A percentile compares a stretch with the other conserved stretches of the same genome.
These are phyloP conservation scores for Neurospora sp. DNA, from an alignment of 495 filamentous ascomycete genomes.

Conservation along the genomic window DNA sequence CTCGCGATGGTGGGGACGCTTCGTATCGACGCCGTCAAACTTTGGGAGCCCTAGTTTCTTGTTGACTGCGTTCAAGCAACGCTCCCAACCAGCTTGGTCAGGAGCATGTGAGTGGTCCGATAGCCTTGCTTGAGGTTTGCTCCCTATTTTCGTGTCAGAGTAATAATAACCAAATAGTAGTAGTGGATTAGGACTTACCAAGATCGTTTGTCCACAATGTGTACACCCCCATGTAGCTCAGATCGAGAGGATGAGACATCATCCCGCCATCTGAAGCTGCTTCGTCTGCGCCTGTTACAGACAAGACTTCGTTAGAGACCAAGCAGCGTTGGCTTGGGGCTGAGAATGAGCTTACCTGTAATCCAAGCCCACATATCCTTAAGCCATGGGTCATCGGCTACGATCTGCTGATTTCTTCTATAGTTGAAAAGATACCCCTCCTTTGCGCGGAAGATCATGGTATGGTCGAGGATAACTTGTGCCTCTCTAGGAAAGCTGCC, in stretches of 20 bases:
- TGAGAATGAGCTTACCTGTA: constrained; percentile 39
- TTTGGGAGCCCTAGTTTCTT: constrained; percentile 29
- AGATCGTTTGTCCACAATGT: constrained; percentile 70
- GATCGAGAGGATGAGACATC: constrained; percentile 61
- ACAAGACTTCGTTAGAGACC: neutral
- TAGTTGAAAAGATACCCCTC: constrained; percentile 76
- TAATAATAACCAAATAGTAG: constrained; percentile 1
- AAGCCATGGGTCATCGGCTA: constrained; percentile 63
- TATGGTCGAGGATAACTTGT: constrained; percentile 30
- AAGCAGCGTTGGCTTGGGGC: neutral
- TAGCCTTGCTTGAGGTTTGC: constrained; percentile 30
- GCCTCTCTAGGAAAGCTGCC: constrained; percentile 25
- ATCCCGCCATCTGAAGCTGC: constrained; percentile 59
- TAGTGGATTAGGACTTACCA: constrained; percentile 31
- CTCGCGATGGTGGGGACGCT: constrained; percentile 61
- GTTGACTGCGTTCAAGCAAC: constrained; percentile 34
- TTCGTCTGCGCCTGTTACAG: constrained; percentile 47
- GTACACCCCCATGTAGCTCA: constrained; percentile 76
- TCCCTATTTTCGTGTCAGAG: constrained; percentile 11
- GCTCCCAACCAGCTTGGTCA: constrained; percentile 38
- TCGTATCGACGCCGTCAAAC: constrained; percentile 45
- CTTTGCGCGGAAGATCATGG: constrained; percentile 41
- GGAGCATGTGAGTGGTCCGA: constrained; percentile 28
- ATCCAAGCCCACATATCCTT: constrained; percentile 72
- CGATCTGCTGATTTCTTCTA: constrained; percentile 52